Evolutionary conservation across 2,329 filamentous ascomycete genomes (phyloP), one percentile per base, ranked within the genome.

Genomic region (Cordyceps cicadae): DNA sequence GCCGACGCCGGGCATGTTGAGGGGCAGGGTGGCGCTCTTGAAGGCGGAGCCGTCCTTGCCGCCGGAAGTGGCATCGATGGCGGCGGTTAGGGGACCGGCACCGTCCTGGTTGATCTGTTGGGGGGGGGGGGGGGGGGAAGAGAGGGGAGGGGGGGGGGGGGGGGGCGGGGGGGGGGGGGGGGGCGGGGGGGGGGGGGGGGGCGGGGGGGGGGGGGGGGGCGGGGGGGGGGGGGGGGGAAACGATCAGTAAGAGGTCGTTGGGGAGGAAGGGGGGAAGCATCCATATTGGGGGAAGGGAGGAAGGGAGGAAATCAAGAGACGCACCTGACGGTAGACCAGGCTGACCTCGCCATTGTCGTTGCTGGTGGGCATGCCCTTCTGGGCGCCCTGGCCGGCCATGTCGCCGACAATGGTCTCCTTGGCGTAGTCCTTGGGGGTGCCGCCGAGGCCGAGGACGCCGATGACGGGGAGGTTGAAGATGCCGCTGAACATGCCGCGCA

Each of bases 31-130:
- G 32, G 84, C 84, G 15, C 68, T 72, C 74, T 84, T 67, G 77
- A 87, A 87, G 24, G 84, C 84, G 46, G 73, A 66, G 34, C 76
- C 70, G 67, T 85, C 80, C 12, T 79, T 83, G 60, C 84, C 84
- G 54, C 81, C 83, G 1, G 82, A 86, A 41, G 82, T 84, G 45
- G 77, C 70, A 66, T 87, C 84, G 57, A 87, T 75, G 50, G 76
- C 74, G 17, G 83, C 84, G 48, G 75, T 79, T 29, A 87, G 72
- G 2, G 83, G 83, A 3, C 84, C 84, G 0, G 84, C 84, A 26
- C 84, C 84, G 67, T 87, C 84, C 72, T 86, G 83, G 77, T 87
- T 87, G 73, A 87, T 81, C 73, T 87, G 83, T 11, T 9, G 24
- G 24, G 24, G n/a, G n/a, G n/a, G n/a, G n/a, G n/a, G n/a, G n/a